Evolutionary conservation across 345 rosid genomes (phyloP).

Genomic region (Erucastrum elatum): DNA sequence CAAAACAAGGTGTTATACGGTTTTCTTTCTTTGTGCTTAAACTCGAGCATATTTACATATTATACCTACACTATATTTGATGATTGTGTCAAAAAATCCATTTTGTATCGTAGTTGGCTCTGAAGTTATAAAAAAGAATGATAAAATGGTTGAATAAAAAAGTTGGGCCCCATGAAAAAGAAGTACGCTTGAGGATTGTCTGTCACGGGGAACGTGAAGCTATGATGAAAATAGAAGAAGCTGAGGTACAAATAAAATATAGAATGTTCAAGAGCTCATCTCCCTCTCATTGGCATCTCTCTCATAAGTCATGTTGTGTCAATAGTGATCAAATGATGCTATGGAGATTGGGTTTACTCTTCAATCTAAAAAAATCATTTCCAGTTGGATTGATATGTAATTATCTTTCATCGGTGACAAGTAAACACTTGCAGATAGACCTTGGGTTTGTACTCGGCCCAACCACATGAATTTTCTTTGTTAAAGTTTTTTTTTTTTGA

Average conservation of each 20-base stretch:
- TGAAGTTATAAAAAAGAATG: not conserved
- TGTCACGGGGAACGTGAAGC: slow-evolving; percentile 30
- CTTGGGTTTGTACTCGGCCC: not conserved
- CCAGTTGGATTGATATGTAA: not conserved
- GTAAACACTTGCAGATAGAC: not conserved
- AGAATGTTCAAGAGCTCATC: not conserved
- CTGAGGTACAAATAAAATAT: not conserved
- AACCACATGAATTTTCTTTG: not conserved
- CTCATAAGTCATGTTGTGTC: not conserved
- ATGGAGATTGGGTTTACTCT: not conserved
- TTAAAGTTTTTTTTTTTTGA: too few species aligned
- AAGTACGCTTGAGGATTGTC: slow-evolving; percentile 21
- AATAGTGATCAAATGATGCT: not conserved
- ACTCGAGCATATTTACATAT: not conserved
- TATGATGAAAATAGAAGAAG: not conserved
- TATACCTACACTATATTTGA: not conserved
- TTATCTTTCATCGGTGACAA: not conserved
- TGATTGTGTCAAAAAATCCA: not conserved
- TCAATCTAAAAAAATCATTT: not conserved
- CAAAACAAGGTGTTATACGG: not conserved
- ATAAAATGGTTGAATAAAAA: not conserved
- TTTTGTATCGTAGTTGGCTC: not conserved
- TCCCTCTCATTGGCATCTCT: not conserved
- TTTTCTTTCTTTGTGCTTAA: not conserved
- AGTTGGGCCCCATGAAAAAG: slow-evolving; percentile 25